A percentile compares a stretch with the other conserved stretches of the same genome.
These are phyloP conservation scores for Chloranthus sessilifolius DNA, from an alignment of 164 flowering plant genomes.

Conservation along the genomic window DNA sequence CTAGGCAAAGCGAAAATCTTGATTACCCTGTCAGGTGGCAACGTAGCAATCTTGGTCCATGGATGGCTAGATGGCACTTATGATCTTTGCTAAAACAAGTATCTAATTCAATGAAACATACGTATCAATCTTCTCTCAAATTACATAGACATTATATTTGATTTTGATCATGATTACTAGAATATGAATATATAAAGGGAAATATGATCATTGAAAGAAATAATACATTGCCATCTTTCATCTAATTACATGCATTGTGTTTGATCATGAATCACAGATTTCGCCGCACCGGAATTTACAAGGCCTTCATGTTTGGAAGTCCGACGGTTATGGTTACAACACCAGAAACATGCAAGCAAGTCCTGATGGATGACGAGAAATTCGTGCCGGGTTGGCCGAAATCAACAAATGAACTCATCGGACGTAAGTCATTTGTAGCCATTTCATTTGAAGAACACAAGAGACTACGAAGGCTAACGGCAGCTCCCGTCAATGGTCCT, in stretches of 20 bases:
- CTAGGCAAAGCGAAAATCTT: no score
- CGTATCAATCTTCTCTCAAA: neutral
- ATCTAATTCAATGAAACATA: no score
- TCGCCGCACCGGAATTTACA: slow-evolving; percentile 66
- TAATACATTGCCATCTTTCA: no score
- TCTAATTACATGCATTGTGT: neutral
- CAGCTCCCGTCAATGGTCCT: slow-evolving; percentile 80
- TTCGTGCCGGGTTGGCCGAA: slow-evolving; percentile 88
- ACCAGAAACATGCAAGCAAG: slow-evolving; percentile 59
- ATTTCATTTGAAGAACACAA: slow-evolving; percentile 75
- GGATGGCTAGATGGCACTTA: no score
- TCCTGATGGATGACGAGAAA: slow-evolving; percentile 59
- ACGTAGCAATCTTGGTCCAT: no score
- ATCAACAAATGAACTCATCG: slow-evolving; percentile 64
- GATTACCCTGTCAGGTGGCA: no score
- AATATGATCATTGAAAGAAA: neutral
- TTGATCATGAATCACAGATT: slow-evolving; percentile 35
- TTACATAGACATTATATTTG: neutral
- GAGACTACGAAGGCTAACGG: slow-evolving; percentile 61
- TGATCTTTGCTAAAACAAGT: no score
- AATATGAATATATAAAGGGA: neutral
- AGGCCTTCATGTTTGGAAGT: slow-evolving; percentile 76
- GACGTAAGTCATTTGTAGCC: slow-evolving; percentile 63
- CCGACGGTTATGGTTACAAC: slow-evolving; percentile 65
- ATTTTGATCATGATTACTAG: neutral